Conservation (phyloP, 257 asterid species). For the Salvia splendens region DNA sequence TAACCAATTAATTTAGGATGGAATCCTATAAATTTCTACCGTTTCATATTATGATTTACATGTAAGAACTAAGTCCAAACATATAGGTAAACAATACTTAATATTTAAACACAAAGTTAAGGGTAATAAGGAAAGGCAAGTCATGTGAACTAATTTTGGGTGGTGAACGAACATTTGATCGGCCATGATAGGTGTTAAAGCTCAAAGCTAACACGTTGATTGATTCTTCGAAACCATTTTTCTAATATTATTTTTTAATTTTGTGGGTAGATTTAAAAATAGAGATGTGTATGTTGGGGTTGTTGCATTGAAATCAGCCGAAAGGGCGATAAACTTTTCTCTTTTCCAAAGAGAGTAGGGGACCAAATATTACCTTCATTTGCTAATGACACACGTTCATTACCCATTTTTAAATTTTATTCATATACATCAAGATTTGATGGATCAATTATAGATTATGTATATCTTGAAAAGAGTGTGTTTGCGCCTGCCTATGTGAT, state of each 20-base stretch:
- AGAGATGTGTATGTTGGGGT: background rate
- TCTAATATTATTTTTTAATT: too few species aligned
- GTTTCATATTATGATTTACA: too few species aligned
- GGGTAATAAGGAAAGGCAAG: background rate
- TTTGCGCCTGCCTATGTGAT: background rate
- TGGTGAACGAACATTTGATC: conserved; percentile 1
- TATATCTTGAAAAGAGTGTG: background rate
- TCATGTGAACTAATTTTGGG: conserved; percentile 7
- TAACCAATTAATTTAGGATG: too few species aligned
- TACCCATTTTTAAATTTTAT: background rate
- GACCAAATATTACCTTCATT: conserved; percentile 25
- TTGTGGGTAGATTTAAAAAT: background rate
- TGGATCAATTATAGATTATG: background rate
- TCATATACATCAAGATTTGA: background rate
- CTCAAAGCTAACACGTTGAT: conserved; percentile 32
- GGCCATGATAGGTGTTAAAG: conserved; percentile 32
- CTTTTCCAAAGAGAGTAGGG: conserved; percentile 19
- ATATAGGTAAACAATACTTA: background rate
- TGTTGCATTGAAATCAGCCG: conserved; percentile 28
- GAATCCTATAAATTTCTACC: too few species aligned
- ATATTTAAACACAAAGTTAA: background rate
- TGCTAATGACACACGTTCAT: conserved; percentile 8
- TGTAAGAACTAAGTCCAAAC: too few species aligned
- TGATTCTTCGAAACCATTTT: conserved; percentile 19
- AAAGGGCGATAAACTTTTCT: conserved; percentile 28